Evolutionary conservation across 352 stramenopile species (phyloP).

Genomic region (Pythium dissimile): DNA sequence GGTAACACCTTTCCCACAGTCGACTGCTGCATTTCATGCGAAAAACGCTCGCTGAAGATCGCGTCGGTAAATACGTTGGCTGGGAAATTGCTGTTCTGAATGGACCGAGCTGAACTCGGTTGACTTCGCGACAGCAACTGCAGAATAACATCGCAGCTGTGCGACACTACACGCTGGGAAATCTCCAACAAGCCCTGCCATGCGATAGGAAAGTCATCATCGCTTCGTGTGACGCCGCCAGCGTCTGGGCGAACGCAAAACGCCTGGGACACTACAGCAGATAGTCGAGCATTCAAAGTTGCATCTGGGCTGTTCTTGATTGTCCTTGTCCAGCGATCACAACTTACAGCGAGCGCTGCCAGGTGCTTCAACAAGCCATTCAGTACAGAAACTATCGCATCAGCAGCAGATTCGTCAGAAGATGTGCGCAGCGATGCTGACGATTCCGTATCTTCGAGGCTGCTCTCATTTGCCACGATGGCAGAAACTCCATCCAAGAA

Average conservation of each 20-base stretch:
- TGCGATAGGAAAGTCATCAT: constrained; percentile 5
- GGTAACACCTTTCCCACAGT: constrained; percentile 14
- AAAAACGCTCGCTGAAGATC: not conserved
- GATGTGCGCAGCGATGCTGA: too few relatives aligned
- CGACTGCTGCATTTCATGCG: constrained; percentile 1
- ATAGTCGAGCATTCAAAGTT: not conserved
- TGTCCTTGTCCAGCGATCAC: constrained; percentile 1
- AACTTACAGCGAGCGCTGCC: not conserved
- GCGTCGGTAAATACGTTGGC: constrained; percentile 2
- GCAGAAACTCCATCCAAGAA: too few relatives aligned
- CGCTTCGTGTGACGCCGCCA: not conserved
- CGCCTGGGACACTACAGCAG: not conserved
- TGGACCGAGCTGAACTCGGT: not conserved
- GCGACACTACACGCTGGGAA: not conserved
- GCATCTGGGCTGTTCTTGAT: not conserved
- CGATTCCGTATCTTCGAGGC: too few relatives aligned
- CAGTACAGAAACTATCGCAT: not conserved
- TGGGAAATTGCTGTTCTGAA: not conserved
- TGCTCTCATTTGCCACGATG: too few relatives aligned
- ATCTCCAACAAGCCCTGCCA: constrained; percentile 16
- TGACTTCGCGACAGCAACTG: constrained; percentile 11
- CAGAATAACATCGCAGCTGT: constrained; percentile 2
- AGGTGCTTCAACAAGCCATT: constrained; percentile 18
- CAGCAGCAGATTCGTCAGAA: not conserved
- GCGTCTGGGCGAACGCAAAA: not conserved